Evolutionary conservation across 139 green algal genomes (phyloP).

Genomic region (Picochlorum sp.): DNA sequence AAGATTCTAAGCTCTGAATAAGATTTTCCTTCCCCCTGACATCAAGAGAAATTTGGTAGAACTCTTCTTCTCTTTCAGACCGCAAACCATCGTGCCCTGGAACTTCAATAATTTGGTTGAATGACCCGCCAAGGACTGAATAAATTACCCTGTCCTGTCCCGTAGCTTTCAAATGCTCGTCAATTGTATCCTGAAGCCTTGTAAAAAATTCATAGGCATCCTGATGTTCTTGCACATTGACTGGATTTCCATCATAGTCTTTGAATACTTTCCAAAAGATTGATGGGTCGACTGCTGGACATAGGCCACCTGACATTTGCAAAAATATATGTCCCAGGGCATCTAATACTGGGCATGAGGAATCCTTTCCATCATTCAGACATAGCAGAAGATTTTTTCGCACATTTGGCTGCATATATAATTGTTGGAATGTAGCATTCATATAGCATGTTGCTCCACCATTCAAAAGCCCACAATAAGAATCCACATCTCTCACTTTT

Average conservation of each 20-base stretch:
- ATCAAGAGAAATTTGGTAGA: conserved; percentile 56
- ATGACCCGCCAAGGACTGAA: conserved; percentile 62
- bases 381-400: conserved; percentile 38
- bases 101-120: conserved; percentile 58
- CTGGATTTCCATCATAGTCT: conserved; percentile 77
- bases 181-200: conserved; percentile 62
- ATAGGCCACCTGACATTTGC: conserved; percentile 43
- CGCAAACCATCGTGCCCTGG: conserved; percentile 13
- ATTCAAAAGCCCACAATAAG: conserved; percentile 53
- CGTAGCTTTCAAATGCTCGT: conserved; percentile 42
- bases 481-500: not conserved
- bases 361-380: conserved; percentile 23
- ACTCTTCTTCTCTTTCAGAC: conserved; percentile 71
- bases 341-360: conserved; percentile 62
- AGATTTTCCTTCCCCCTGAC: conserved; percentile 61
- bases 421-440: conserved; percentile 88
- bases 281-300: conserved; percentile 36
- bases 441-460: conserved; percentile 93
- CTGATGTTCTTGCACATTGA: conserved; percentile 85
- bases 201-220: conserved; percentile 90
- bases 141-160: conserved; percentile 47
- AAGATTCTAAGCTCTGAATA: conserved; percentile 55
- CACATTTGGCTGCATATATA: conserved; percentile 81
- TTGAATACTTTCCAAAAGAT: conserved; percentile 78
- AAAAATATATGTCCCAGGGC: conserved; percentile 62